Percentiles rank a stretch among this genome's conserved stretches.
phyloP scores from a whole-genome alignment of 202 grass and related monocot species.

The Digitaria exilis region DNA sequence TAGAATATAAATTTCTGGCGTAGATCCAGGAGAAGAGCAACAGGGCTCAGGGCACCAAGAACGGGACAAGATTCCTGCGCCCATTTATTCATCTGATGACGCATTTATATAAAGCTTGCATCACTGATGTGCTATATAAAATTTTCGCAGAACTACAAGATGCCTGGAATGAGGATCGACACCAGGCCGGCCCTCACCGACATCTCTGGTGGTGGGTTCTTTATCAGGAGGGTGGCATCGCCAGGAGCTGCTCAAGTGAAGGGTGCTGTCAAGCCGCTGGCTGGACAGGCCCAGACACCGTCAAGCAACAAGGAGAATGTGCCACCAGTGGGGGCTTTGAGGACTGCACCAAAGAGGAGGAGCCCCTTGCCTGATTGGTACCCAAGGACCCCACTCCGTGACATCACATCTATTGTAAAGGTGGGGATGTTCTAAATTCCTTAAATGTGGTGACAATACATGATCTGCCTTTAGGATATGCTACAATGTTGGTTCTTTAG shows the following conservation, averaged over 20 bases:
- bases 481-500: background rate
- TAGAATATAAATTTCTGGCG: background rate
- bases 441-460: background rate
- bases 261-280: constrained; percentile 27
- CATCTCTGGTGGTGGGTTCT: constrained; percentile 50
- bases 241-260: constrained; percentile 38
- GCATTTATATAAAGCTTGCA: constrained; percentile 14
- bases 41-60: background rate
- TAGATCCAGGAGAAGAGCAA: background rate
- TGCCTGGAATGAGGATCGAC: constrained; percentile 30
- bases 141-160: constrained; percentile 29
- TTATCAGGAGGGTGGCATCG: constrained; percentile 43
- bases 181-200: constrained; percentile 26
- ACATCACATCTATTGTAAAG: constrained; percentile 64
- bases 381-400: constrained; percentile 63
- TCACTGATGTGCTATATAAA: background rate
- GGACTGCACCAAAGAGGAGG: constrained; percentile 44
- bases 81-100: background rate
- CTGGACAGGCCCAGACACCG: background rate
- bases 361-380: constrained; percentile 72
- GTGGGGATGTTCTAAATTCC: constrained; percentile 34
- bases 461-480: background rate
- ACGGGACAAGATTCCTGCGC: constrained; percentile 2
- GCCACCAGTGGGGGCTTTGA: constrained; percentile 36
- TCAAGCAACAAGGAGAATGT: constrained; percentile 57